Conservation (phyloP, 2,329 filamentous ascomycete species). For the Stagonosporopsis tanaceti region DNA sequence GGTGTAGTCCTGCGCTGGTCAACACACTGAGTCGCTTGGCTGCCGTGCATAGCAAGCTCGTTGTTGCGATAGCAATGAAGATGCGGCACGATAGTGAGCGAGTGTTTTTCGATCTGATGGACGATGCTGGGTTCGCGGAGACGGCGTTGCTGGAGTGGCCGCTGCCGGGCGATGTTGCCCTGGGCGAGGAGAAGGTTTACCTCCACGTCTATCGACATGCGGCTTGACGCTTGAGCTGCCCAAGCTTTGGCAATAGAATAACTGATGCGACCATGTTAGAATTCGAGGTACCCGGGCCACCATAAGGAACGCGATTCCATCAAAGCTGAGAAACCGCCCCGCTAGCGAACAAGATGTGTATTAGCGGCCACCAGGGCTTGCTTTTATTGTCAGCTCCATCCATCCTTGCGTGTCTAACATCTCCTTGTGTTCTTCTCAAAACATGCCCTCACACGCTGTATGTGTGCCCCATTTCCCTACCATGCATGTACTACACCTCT, state of each 20-base stretch:
- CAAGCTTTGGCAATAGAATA: too few species aligned
- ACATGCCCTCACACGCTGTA: too few species aligned
- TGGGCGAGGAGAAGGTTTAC: constrained; percentile 37
- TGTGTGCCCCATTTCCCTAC: too few species aligned
- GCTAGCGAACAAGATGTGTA: not conserved
- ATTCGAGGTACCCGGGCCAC: too few species aligned
- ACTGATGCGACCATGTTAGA: too few species aligned
- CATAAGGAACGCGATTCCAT: too few species aligned
- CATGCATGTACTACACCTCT: too few species aligned
- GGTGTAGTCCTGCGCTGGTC: constrained; percentile 64
- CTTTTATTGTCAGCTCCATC: not conserved
- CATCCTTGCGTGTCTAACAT: too few species aligned
- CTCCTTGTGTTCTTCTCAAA: too few species aligned
- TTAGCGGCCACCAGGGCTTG: not conserved
- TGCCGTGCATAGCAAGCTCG: constrained; percentile 46
- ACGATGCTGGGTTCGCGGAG: constrained; percentile 36
- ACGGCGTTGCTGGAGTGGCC: constrained; percentile 21
- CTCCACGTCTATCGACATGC: constrained; percentile 29
- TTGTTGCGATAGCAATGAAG: constrained; percentile 71
- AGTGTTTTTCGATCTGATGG: constrained; percentile 68
- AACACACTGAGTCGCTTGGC: constrained; percentile 62
- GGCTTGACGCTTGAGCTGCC: not conserved
- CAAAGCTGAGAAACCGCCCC: not conserved
- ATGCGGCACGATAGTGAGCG: constrained; percentile 71
- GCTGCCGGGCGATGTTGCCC: constrained; percentile 40